A percentile compares a stretch with the other conserved stretches of the same genome.
Conservation (phyloP, 2,329 filamentous ascomycete genomes). For the Ophiocordyceps camponoti-floridani region DNA sequence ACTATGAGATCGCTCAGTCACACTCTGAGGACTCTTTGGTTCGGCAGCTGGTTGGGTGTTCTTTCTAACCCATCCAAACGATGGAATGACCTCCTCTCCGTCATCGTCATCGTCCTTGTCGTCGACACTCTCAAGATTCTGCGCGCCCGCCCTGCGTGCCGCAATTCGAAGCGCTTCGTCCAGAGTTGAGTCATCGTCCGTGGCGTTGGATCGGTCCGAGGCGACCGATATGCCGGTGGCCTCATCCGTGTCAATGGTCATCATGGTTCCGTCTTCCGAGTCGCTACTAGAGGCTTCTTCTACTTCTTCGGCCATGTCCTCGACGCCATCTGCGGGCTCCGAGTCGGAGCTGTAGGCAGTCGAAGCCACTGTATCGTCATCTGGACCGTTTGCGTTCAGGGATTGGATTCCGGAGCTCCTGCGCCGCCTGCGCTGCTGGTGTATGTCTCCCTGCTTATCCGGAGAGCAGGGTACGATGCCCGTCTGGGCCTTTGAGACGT, state of each 20-base stretch:
- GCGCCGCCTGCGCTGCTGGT: constrained; percentile 37
- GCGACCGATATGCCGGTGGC: constrained; percentile 50
- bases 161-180: constrained; percentile 67
- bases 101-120: constrained; percentile 36
- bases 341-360: constrained; percentile 59
- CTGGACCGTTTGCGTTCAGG: constrained; percentile 45
- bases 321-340: constrained; percentile 34
- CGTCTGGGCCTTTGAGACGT: constrained; percentile 42
- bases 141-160: constrained; percentile 55
- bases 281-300: constrained; percentile 30
- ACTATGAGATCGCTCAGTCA: constrained; percentile 9
- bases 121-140: constrained; percentile 35
- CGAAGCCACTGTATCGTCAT: constrained; percentile 53
- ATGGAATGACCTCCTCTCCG: constrained; percentile 55
- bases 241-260: constrained; percentile 68
- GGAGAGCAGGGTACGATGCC: constrained; percentile 42
- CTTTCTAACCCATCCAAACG: constrained; percentile 58
- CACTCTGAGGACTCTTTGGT: constrained; percentile 20
- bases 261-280: constrained; percentile 61
- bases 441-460: constrained; percentile 34
- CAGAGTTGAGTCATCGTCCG: constrained; percentile 48
- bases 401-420: constrained; percentile 50
- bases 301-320: constrained; percentile 36
- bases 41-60: constrained; percentile 15
- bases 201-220: constrained; percentile 40